phyloP scores from a whole-genome alignment of 192 early-diverging fungal species.

The Funneliformis geosporum region DNA sequence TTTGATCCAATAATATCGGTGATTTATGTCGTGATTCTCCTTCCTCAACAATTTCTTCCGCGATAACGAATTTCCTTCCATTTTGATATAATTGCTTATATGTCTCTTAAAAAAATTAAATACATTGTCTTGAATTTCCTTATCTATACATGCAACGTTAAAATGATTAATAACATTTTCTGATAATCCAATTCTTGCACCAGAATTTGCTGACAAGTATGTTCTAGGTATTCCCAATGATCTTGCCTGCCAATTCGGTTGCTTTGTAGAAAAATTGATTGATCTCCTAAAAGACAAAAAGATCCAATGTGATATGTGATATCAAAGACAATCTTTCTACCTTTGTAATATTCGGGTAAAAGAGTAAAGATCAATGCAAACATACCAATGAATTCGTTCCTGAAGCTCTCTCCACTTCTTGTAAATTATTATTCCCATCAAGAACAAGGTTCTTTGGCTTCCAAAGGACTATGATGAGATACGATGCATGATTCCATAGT shows the following conservation, averaged over 20 bases:
- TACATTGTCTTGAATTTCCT: conserved; percentile 80
- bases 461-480: conserved; percentile 56
- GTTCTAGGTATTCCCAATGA: too few species aligned
- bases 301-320: conserved; percentile 97
- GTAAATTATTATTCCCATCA: conserved; percentile 76
- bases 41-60: conserved; percentile 68
- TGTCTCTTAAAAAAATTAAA: conserved; percentile 91
- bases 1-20: conserved; percentile 83
- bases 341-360: conserved; percentile 87
- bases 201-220: conserved; percentile 98
- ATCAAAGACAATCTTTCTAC: conserved; percentile 88
- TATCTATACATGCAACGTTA: conserved; percentile 86
- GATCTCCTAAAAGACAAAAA: too few species aligned
- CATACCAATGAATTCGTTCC: conserved; percentile 96
- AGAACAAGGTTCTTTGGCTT: conserved; percentile 84
- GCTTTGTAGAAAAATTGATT: conserved; percentile 91
- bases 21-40: conserved; percentile 80
- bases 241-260: conserved; percentile 82
- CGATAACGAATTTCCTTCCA: too few species aligned
- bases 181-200: conserved; percentile 96
- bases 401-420: conserved; percentile 75
- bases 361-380: conserved; percentile 90
- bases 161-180: conserved; percentile 87
- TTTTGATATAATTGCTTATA: too few species aligned
- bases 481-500: conserved; percentile 70